phyloP scores from a whole-genome alignment of 1,284 basidiomycete genomes.

The Tilletia indica region DNA sequence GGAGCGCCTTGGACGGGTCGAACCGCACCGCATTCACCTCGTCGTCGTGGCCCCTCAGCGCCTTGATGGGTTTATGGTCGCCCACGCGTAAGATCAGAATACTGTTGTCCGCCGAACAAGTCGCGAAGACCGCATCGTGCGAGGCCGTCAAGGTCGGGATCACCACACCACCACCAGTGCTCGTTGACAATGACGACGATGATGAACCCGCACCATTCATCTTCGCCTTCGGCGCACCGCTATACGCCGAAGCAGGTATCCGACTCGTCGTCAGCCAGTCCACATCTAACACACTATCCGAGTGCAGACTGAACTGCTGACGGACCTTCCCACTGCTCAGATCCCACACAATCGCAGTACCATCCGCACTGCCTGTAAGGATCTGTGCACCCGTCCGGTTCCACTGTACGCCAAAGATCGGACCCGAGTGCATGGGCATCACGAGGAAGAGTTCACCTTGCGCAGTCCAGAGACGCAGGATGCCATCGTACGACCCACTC shows the following conservation, averaged over 20 bases:
- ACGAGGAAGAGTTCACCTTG: constrained; percentile 55
- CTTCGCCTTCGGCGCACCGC: background rate
- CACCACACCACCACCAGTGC: background rate
- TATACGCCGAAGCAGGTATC: constrained; percentile 10
- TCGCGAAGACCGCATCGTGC: constrained; percentile 50
- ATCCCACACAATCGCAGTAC: constrained; percentile 55
- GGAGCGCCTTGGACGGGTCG: constrained; percentile 51
- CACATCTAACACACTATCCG: constrained; percentile 51
- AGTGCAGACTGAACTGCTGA: constrained; percentile 50
- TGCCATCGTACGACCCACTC: constrained; percentile 54
- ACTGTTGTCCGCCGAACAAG: constrained; percentile 53
- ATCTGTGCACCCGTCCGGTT: constrained; percentile 53
- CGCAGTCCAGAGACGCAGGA: constrained; percentile 55
- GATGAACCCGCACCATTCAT: too few relatives aligned
- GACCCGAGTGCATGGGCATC: constrained; percentile 56
- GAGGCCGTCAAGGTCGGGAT: background rate
- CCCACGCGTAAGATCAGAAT: constrained; percentile 51
- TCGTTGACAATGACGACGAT: too few relatives aligned
- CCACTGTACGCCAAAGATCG: constrained; percentile 55
- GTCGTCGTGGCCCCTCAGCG: constrained; percentile 50
- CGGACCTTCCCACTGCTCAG: constrained; percentile 52
- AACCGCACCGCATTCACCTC: constrained; percentile 55
- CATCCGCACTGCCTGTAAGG: constrained; percentile 51
- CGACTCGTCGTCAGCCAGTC: constrained; percentile 46
- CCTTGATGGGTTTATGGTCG: constrained; percentile 49